phyloP scores from a whole-genome alignment of 2,329 filamentous ascomycete genomes.

The Beauveria bassiana region DNA sequence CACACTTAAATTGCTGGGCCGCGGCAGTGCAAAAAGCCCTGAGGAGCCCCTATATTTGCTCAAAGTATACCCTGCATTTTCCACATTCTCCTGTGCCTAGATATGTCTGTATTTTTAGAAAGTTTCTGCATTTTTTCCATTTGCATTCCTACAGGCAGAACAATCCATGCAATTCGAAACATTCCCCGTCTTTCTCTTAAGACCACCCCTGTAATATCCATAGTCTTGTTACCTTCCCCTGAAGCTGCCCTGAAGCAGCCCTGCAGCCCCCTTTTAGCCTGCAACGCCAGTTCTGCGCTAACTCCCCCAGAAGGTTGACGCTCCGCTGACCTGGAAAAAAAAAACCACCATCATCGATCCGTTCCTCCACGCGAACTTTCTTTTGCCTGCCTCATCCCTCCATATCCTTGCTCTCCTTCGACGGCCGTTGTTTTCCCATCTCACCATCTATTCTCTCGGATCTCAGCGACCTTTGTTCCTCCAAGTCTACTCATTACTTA shows the following conservation, averaged over 20 bases:
- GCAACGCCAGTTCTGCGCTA: no score
- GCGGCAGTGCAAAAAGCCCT: not conserved
- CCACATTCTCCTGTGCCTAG: not conserved
- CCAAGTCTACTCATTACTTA: not conserved
- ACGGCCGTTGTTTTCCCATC: not conserved
- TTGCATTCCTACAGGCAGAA: no score
- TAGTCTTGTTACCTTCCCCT: not conserved
- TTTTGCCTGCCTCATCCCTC: conserved; percentile 7
- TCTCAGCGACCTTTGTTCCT: not conserved
- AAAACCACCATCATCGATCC: not conserved
- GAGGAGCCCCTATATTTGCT: not conserved
- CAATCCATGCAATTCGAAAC: no score
- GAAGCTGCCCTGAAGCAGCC: not conserved
- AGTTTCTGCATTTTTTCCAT: not conserved
- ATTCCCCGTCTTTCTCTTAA: no score
- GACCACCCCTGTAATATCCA: not conserved
- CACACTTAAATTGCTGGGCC: not conserved
- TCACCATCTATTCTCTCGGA: not conserved
- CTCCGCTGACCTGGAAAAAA: not conserved
- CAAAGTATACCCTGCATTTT: not conserved
- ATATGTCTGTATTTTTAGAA: not conserved
- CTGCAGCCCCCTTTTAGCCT: not conserved
- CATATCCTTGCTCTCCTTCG: not conserved
- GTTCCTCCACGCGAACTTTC: conserved; percentile 4
- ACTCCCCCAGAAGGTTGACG: not conserved